Conservation (phyloP, 805 yeast genomes). For the Nakazawaea ishiwadae region DNA sequence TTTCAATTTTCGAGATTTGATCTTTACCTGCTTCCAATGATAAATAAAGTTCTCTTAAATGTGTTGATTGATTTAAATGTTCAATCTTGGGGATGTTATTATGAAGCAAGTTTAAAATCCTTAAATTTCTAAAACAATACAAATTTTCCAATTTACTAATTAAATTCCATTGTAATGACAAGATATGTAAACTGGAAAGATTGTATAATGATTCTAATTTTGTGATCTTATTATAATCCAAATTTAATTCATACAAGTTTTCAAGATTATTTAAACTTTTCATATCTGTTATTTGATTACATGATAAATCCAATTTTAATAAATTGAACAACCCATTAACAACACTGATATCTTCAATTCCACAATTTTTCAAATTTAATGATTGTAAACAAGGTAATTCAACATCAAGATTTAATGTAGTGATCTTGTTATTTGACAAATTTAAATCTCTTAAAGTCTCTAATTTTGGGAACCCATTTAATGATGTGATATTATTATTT, state of each 20-base stretch:
- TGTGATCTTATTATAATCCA: not conserved
- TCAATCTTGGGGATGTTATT: conserved; percentile 2
- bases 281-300: not conserved
- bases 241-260: not conserved
- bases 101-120: not conserved
- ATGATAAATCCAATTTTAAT: not conserved
- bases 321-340: not conserved
- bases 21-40: not conserved
- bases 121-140: not conserved
- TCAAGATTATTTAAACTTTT: not conserved
- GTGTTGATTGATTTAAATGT: conserved; percentile 6
- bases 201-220: not conserved
- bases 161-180: not conserved
- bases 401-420: not conserved
- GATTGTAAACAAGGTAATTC: not conserved
- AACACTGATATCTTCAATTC: not conserved
- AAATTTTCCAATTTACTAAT: not conserved
- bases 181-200: not conserved
- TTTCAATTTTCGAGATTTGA: not conserved
- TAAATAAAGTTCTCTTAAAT: not conserved
- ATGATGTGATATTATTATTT: not conserved
- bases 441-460: not conserved
- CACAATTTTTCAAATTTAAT: not conserved
- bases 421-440: not conserved
- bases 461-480: not conserved